These are phyloP conservation scores for Chrysanthemum lavandulifolium DNA, from an alignment of 129 eudicot genomes.

Conservation along the genomic window DNA sequence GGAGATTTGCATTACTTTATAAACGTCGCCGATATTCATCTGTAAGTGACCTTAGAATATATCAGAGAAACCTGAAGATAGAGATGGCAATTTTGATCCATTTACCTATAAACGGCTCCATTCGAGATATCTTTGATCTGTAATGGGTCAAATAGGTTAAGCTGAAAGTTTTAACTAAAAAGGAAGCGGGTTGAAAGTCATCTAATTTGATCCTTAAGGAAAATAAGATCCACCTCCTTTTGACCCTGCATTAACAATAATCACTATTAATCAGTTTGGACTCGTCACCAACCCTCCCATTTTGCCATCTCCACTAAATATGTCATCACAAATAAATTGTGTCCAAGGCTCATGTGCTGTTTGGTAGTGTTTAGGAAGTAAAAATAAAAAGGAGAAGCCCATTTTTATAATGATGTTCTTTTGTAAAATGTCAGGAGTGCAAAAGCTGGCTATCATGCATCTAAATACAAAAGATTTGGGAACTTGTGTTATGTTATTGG, in stretches of 20 bases:
- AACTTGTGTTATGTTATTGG: conserved; percentile 92
- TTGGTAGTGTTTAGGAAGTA: conserved; percentile 10
- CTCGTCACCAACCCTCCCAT: too few species aligned
- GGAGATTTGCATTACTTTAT: conserved; percentile 83
- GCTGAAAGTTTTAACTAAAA: neutral
- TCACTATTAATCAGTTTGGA: too few species aligned
- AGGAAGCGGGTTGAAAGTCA: conserved; percentile 13
- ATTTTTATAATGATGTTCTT: conserved; percentile 2
- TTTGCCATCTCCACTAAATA: neutral
- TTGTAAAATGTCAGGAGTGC: conserved; percentile 71
- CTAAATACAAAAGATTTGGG: conserved; percentile 92
- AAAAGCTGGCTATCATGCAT: conserved; percentile 94
- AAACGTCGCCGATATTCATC: conserved; percentile 93
- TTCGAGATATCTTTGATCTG: neutral
- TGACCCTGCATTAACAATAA: too few species aligned
- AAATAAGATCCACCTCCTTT: too few species aligned
- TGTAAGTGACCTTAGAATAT: conserved; percentile 54
- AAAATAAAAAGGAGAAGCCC: conserved; percentile 1
- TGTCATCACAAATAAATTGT: neutral
- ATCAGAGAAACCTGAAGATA: neutral
- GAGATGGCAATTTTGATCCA: conserved; percentile 3
- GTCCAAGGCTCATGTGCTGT: conserved; percentile 10
- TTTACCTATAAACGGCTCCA: neutral
- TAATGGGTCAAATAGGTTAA: conserved; percentile 5
- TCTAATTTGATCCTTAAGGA: neutral